A percentile compares a stretch with the other conserved stretches of the same genome.
Evolutionary conservation across 169 alveolate genomes (phyloP).

Genomic region (Babesia bovis): DNA sequence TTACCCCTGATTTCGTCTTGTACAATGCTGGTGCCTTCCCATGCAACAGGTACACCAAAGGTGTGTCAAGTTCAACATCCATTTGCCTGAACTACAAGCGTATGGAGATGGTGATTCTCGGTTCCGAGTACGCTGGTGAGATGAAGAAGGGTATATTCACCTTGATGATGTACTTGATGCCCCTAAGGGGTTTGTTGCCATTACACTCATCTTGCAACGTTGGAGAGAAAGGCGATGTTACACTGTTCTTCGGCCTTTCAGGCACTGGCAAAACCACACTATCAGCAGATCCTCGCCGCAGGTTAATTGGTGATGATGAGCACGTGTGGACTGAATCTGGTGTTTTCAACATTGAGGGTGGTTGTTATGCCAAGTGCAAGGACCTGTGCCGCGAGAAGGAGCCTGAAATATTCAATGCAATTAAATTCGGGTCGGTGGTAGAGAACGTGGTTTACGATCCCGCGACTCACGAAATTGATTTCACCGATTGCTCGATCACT

Average conservation of each 20-base stretch:
- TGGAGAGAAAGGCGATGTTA: conserved; percentile 89
- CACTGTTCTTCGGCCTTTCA: conserved; percentile 94
- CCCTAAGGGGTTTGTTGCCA: conserved; percentile 89
- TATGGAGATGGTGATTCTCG: conserved; percentile 91
- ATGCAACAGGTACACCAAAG: conserved; percentile 85
- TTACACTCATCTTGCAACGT: conserved; percentile 96
- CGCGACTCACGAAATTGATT: conserved; percentile 87
- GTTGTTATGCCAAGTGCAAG: conserved; percentile 94
- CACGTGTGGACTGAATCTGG: conserved; percentile 96
- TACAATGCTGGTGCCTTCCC: conserved; percentile 93
- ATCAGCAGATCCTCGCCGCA: conserved; percentile 92
- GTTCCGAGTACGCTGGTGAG: conserved; percentile 97
- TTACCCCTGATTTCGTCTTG: conserved; percentile 87
- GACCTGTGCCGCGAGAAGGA: conserved; percentile 87
- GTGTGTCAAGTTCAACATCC: conserved; percentile 89
- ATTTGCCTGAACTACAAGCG: conserved; percentile 87
- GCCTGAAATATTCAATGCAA: conserved; percentile 94
- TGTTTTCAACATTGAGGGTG: conserved; percentile 96
- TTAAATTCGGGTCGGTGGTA: conserved; percentile 86
- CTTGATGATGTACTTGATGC: conserved; percentile 89
- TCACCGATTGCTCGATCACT: conserved; percentile 85
- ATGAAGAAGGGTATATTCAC: conserved; percentile 96
- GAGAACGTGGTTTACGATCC: conserved; percentile 89
- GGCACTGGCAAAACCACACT: conserved; percentile 98
- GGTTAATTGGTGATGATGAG: conserved; percentile 96